These are phyloP conservation scores for Aristolochia contorta DNA, from an alignment of 164 flowering plant species.

Conservation along the genomic window DNA sequence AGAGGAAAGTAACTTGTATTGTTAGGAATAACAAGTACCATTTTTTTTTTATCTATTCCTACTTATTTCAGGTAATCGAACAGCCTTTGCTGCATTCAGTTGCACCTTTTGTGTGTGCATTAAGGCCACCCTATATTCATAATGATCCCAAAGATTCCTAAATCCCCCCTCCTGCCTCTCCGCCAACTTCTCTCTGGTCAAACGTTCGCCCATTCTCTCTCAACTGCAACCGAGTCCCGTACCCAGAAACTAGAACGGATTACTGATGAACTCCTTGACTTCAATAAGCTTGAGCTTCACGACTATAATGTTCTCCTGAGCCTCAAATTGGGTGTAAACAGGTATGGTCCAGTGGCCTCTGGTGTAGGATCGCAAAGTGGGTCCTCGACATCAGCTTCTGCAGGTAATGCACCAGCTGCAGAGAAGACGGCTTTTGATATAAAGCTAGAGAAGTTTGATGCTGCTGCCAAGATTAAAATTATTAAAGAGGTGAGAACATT, in stretches of 20 bases:
- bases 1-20: too few species aligned
- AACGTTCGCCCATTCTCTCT: background rate
- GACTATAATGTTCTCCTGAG: conserved; percentile 54
- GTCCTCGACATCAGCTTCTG: conserved; percentile 14
- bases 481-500: conserved; percentile 63
- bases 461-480: conserved; percentile 58
- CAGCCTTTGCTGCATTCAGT: too few species aligned
- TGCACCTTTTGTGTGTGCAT: too few species aligned
- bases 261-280: conserved; percentile 54
- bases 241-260: conserved; percentile 50
- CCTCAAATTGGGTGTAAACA: conserved; percentile 42
- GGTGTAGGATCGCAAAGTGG: conserved; percentile 14
- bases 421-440: conserved; percentile 61
- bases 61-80: too few species aligned
- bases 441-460: conserved; percentile 60
- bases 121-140: background rate
- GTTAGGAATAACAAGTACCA: too few species aligned
- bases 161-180: background rate
- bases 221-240: conserved; percentile 19
- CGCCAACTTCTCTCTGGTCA: conserved; percentile 1
- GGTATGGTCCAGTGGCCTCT: conserved; percentile 38
- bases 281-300: conserved; percentile 42
- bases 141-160: conserved; percentile 9
- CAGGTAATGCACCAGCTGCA: conserved; percentile 17
- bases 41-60: too few species aligned